Percentiles rank a stretch among this genome's conserved stretches.
Conservation (phyloP, 2,329 filamentous ascomycete species). For the Diaporthe helianthi region DNA sequence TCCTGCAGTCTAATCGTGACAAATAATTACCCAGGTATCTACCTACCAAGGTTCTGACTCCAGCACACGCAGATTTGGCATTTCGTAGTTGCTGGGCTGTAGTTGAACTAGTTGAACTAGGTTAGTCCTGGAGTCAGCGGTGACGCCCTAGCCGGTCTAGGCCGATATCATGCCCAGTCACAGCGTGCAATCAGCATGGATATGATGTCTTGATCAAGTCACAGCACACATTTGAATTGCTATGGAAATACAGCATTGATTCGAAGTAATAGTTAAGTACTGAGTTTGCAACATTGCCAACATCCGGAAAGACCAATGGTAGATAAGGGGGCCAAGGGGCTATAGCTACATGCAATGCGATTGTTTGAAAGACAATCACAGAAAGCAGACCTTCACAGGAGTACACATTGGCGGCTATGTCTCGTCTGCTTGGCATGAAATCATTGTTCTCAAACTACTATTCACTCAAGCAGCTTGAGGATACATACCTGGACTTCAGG, state of each 20-base stretch:
- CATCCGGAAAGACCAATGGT: not conserved
- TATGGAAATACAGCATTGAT: not conserved
- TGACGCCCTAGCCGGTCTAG: no score
- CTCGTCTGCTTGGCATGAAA: not conserved
- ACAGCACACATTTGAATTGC: not conserved
- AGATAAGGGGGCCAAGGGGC: no score
- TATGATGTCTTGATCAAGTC: not conserved
- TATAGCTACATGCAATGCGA: not conserved
- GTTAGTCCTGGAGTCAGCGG: no score
- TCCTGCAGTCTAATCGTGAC: constrained; percentile 1
- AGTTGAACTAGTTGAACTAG: no score
- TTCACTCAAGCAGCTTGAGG: not conserved
- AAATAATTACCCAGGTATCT: constrained; percentile 14
- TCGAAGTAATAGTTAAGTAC: no score
- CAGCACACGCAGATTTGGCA: not conserved
- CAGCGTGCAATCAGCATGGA: not conserved
- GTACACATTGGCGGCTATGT: not conserved
- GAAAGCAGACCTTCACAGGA: no score
- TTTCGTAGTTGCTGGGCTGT: not conserved
- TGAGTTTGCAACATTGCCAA: no score
- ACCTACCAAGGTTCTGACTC: not conserved
- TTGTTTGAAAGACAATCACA: not conserved
- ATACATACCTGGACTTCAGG: no score
- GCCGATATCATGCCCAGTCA: not conserved
- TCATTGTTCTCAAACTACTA: not conserved